Evolutionary conservation across 2,329 filamentous ascomycete genomes (phyloP).

Genomic region (Sordariomycetes sp.): DNA sequence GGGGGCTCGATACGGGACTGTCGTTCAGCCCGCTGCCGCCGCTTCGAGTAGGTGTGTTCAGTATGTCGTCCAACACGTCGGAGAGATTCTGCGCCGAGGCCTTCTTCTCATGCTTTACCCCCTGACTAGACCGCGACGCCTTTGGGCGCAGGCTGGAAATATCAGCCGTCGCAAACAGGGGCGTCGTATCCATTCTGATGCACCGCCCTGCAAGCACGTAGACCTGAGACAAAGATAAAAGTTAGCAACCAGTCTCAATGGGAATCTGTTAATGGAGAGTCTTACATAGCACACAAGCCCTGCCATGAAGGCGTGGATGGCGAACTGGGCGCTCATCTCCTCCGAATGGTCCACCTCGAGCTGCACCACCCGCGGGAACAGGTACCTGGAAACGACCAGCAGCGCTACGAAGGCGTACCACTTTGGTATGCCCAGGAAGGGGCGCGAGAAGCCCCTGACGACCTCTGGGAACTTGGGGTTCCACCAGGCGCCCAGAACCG

Average conservation of each 20-base stretch:
- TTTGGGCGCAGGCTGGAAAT: constrained; percentile 5
- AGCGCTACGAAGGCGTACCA: constrained; percentile 59
- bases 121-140: not conserved
- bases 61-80: constrained; percentile 35
- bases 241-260: not conserved
- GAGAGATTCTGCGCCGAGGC: constrained; percentile 27
- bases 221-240: constrained; percentile 22
- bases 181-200: constrained; percentile 46
- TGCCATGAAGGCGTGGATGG: constrained; percentile 44
- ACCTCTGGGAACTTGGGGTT: constrained; percentile 55
- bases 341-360: constrained; percentile 25
- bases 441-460: constrained; percentile 46
- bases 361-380: constrained; percentile 31
- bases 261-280: not conserved
- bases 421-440: constrained; percentile 47
- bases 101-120: constrained; percentile 14
- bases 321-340: constrained; percentile 28
- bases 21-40: not conserved
- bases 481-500: constrained; percentile 51
- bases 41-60: constrained; percentile 14
- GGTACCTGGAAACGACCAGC: constrained; percentile 42
- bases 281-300: constrained; percentile 43
- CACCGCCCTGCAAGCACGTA: constrained; percentile 30
- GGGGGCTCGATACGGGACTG: not conserved
- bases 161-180: constrained; percentile 29